Evolutionary conservation across 1,139 yeast species (phyloP).

Genomic region (Groenewaldozyma auringiensis): DNA sequence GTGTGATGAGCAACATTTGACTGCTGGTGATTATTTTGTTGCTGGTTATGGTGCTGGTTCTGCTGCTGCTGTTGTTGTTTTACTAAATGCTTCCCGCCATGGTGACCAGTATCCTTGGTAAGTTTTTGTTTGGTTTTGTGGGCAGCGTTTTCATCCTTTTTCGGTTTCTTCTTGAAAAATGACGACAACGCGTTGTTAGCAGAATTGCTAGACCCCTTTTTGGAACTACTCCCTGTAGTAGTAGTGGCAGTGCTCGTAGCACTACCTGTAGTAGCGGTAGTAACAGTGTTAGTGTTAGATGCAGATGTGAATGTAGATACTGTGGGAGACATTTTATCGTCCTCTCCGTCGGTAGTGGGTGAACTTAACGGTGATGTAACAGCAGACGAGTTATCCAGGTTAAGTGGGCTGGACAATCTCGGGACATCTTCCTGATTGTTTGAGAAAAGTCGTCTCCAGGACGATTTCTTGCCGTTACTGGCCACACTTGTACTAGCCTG

Average conservation of each 20-base stretch:
- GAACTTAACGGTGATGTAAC: not conserved
- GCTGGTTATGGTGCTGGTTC: not conserved
- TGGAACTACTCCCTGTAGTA: not conserved
- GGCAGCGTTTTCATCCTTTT: constrained; percentile 12
- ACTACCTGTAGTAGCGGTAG: not conserved
- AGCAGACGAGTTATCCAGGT: not conserved
- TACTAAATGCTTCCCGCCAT: not conserved
- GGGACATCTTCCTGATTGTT: not conserved
- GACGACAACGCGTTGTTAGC: constrained; percentile 16
- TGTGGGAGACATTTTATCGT: not conserved
- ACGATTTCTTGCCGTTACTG: constrained; percentile 4
- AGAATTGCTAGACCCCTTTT: not conserved
- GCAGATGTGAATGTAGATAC: not conserved
- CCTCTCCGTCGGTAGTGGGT: not conserved
- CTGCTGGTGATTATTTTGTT: constrained; percentile 7
- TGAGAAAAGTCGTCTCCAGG: constrained; percentile 8
- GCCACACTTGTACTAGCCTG: not conserved
- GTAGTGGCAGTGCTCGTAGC: not conserved
- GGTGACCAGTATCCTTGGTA: not conserved
- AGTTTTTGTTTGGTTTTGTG: not conserved
- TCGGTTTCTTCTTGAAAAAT: constrained; percentile 19
- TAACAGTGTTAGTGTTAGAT: not conserved
- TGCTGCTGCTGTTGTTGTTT: too few relatives aligned
- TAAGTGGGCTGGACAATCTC: not conserved
- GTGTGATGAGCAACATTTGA: constrained; percentile 4